Evolutionary conservation across 768 basidiomycete species (phyloP).

Genomic region (Mrakia hoshinonis): DNA sequence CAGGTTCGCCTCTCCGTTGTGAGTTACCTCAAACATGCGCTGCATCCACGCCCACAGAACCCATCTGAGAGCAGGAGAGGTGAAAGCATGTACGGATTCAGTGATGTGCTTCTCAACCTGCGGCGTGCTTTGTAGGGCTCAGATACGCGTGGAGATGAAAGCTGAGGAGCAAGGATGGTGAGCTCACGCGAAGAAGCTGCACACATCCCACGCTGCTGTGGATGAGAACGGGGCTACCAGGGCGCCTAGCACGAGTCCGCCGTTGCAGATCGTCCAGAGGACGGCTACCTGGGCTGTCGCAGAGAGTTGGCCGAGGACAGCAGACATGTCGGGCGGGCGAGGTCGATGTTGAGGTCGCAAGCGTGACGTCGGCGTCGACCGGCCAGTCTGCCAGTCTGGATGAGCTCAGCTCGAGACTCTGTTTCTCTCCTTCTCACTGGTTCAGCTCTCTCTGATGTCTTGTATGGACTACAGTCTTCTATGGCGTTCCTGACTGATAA

Average conservation of each 20-base stretch:
- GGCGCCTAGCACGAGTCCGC: neutral
- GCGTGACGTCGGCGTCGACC: too few relatives aligned
- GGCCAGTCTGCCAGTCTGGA: too few relatives aligned
- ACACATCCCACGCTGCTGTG: neutral
- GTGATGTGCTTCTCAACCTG: neutral
- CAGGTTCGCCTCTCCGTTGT: neutral
- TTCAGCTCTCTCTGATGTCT: too few relatives aligned
- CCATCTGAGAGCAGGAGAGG: neutral
- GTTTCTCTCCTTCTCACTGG: too few relatives aligned
- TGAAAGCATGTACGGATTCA: neutral
- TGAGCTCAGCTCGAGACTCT: too few relatives aligned
- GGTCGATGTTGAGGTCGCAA: too few relatives aligned
- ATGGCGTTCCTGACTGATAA: too few relatives aligned
- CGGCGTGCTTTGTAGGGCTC: neutral
- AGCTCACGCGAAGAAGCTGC: neutral
- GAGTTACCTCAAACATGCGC: conserved; percentile 8
- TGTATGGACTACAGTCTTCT: too few relatives aligned
- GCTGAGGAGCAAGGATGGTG: neutral
- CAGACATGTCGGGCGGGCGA: neutral
- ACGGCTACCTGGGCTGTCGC: neutral
- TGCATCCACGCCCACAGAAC: conserved; percentile 16
- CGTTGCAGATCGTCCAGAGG: conserved; percentile 3
- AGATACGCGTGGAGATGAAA: neutral
- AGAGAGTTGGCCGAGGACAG: conserved; percentile 1
- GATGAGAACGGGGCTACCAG: neutral